These are phyloP conservation scores for Aspergillus quadricinctus DNA, from an alignment of 2,329 filamentous ascomycete species.

Conservation along the genomic window DNA sequence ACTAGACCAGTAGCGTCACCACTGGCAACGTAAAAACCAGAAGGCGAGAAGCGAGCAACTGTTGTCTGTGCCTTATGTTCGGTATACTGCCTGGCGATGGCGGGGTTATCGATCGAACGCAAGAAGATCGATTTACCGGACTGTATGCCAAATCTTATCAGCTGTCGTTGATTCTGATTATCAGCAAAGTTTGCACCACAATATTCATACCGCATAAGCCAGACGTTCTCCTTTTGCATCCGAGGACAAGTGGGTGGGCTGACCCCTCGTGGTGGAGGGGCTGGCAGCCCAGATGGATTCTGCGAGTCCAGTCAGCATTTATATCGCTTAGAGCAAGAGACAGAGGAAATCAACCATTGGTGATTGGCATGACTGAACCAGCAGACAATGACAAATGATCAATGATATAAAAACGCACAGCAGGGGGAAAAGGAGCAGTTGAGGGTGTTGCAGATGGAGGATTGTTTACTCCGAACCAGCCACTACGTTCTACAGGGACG, in stretches of 20 bases:
- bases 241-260: slow-evolving; percentile 81
- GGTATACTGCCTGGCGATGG: slow-evolving; percentile 82
- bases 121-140: slow-evolving; percentile 96
- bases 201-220: slow-evolving; percentile 73
- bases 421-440: neutral
- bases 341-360: slow-evolving; percentile 31
- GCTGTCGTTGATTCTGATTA: neutral
- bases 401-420: neutral
- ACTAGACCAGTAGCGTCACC: slow-evolving; percentile 83
- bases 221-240: slow-evolving; percentile 88
- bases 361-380: slow-evolving; percentile 40
- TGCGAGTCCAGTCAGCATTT: slow-evolving; percentile 27
- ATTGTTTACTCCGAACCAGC: slow-evolving; percentile 4
- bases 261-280: slow-evolving; percentile 77
- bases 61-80: slow-evolving; percentile 85
- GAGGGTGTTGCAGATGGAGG: neutral
- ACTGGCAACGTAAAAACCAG: slow-evolving; percentile 89
- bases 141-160: slow-evolving; percentile 41
- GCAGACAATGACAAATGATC: slow-evolving; percentile 6
- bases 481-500: neutral
- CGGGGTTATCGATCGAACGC: slow-evolving; percentile 86
- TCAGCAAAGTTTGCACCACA: neutral
- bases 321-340: neutral
- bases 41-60: slow-evolving; percentile 89
- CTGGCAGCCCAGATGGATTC: slow-evolving; percentile 77